A percentile compares a stretch with the other conserved stretches of the same genome.
These are phyloP conservation scores for Starmerella apicola DNA, from an alignment of 805 yeast species.

Conservation along the genomic window DNA sequence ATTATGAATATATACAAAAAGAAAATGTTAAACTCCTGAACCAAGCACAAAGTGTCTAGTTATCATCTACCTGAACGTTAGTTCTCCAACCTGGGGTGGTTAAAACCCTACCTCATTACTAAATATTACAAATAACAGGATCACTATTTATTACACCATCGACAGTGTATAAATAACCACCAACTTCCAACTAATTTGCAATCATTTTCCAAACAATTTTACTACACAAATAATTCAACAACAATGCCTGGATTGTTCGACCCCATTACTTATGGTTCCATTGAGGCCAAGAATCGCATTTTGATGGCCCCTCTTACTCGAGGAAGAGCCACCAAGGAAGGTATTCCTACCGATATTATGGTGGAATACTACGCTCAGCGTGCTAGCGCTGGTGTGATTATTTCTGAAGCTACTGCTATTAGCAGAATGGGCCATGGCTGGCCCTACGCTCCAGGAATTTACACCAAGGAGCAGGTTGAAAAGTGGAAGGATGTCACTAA, in stretches of 20 bases:
- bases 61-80: no score
- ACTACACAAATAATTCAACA: no score
- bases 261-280: conserved; percentile 28
- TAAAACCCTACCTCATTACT: no score
- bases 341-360: conserved; percentile 36
- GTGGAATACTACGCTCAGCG: conserved; percentile 44
- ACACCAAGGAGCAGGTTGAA: conserved; percentile 22
- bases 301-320: conserved; percentile 42
- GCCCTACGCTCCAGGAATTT: conserved; percentile 27
- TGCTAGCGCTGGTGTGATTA: conserved; percentile 35
- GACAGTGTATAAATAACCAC: no score
- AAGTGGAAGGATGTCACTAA: conserved; percentile 29
- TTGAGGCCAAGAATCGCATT: conserved; percentile 30
- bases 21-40: no score
- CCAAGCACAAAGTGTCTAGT: no score
- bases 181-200: no score
- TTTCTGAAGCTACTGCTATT: conserved; percentile 45
- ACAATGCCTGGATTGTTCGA: conserved; percentile 22
- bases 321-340: conserved; percentile 25
- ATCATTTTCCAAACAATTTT: no score
- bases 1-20: no score
- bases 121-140: no score
- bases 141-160: no score
- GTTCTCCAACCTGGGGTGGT: no score
- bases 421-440: conserved; percentile 32